Conservation (phyloP, 2,329 filamentous ascomycete species). For the Calonectria fujianensis region DNA sequence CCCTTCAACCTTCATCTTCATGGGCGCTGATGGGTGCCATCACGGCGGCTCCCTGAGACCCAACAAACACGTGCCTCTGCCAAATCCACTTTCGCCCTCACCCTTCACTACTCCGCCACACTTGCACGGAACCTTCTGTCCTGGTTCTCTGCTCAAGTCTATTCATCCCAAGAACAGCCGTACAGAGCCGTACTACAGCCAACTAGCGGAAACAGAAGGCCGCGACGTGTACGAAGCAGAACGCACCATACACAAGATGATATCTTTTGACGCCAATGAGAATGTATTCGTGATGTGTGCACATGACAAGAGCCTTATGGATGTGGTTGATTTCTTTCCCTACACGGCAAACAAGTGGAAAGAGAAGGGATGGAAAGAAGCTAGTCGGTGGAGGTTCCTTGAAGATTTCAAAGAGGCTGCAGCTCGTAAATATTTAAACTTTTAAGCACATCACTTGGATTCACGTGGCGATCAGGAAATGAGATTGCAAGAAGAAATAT, state of each 20-base stretch:
- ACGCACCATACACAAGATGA: not conserved
- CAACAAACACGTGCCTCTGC: slow-evolving; percentile 19
- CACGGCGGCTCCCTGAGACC: slow-evolving; percentile 19
- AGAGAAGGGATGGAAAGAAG: not conserved
- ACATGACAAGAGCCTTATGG: not conserved
- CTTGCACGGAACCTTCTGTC: slow-evolving; percentile 6
- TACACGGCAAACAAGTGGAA: not conserved
- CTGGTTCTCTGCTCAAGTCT: not conserved
- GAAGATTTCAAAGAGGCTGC: not conserved
- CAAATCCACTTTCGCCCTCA: not conserved
- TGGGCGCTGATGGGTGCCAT: slow-evolving; percentile 23
- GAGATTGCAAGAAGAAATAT: not conserved
- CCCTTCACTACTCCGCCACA: not conserved
- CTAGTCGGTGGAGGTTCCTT: not conserved
- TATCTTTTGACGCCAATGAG: slow-evolving; percentile 7
- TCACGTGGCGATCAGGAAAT: not conserved
- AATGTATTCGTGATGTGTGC: not conserved
- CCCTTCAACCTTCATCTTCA: slow-evolving; percentile 22
- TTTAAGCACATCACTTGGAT: not conserved
- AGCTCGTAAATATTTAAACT: not conserved
- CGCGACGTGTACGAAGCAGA: slow-evolving; percentile 18
- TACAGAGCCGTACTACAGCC: slow-evolving; percentile 7
- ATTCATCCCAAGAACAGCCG: slow-evolving; percentile 10
- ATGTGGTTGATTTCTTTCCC: not conserved
- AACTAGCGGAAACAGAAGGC: slow-evolving; percentile 12